Evolutionary conservation across 2,329 filamentous ascomycete species (phyloP).

Genomic region (Periconia sp.): DNA sequence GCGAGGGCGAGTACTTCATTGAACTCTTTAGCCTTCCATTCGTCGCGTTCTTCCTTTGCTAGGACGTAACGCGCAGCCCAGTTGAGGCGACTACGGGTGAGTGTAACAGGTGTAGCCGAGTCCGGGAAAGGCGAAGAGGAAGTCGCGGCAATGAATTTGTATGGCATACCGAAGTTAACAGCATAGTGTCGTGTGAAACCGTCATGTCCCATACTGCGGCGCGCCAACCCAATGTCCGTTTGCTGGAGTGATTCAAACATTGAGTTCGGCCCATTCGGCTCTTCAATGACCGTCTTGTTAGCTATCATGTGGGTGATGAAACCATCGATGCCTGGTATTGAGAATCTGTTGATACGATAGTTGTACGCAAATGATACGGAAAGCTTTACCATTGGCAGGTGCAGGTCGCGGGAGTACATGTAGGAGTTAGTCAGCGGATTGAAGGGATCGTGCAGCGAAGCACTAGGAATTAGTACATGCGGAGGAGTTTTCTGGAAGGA

Average conservation of each 20-base stretch:
- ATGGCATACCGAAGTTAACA: conserved; percentile 63
- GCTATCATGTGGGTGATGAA: conserved; percentile 61
- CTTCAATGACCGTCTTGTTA: conserved; percentile 54
- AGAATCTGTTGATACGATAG: conserved; percentile 50
- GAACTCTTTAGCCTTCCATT: conserved; percentile 47
- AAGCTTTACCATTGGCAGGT: conserved; percentile 33
- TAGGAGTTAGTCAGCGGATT: conserved; percentile 38
- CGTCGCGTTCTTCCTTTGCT: conserved; percentile 12
- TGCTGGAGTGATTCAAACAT: conserved; percentile 56
- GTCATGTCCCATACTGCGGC: conserved; percentile 14
- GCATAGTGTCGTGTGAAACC: conserved; percentile 55
- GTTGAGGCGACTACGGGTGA: conserved; percentile 55
- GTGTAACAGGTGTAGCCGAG: conserved; percentile 48
- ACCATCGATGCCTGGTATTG: conserved; percentile 49
- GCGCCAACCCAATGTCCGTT: conserved; percentile 40
- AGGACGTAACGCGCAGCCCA: conserved; percentile 57
- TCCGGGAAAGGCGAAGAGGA: conserved; percentile 24
- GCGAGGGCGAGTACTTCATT: conserved; percentile 66
- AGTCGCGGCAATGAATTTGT: conserved; percentile 65
- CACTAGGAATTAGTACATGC: conserved; percentile 30
- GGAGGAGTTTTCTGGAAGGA: conserved; percentile 46
- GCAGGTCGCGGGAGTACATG: conserved; percentile 31
- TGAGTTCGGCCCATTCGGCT: conserved; percentile 60
- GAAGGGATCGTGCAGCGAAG: conserved; percentile 36
- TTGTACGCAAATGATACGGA: conserved; percentile 39